These are phyloP conservation scores for Taphrina sp. DNA, from an alignment of 1,139 yeast species.

Conservation along the genomic window DNA sequence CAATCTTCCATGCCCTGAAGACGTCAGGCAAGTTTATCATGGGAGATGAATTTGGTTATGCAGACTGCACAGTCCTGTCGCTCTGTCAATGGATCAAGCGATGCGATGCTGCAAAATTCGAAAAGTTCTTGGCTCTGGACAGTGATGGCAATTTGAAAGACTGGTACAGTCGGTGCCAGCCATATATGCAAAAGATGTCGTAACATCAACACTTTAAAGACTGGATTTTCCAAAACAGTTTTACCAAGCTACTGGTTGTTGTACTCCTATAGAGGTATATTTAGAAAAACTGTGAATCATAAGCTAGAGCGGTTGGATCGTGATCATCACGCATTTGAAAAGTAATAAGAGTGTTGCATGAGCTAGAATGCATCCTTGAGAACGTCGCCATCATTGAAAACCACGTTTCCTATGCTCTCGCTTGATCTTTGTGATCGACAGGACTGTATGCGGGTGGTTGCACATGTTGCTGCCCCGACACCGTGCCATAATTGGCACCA, in stretches of 20 bases:
- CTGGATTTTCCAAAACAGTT: not conserved
- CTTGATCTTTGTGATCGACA: slow-evolving; percentile 9
- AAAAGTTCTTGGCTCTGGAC: slow-evolving; percentile 1
- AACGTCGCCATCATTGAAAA: no score
- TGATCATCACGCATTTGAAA: no score
- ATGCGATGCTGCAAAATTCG: not conserved
- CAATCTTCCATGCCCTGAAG: slow-evolving; percentile 11
- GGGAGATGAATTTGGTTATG: slow-evolving; percentile 12
- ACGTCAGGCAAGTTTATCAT: slow-evolving; percentile 4
- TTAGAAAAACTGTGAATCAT: no score
- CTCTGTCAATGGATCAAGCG: slow-evolving; percentile 9
- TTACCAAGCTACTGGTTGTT: not conserved
- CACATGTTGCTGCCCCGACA: slow-evolving; percentile 4
- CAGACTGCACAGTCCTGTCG: not conserved
- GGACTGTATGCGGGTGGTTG: slow-evolving; percentile 21
- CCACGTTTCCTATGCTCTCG: not conserved
- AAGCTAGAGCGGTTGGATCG: no score
- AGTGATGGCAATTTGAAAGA: slow-evolving; percentile 1
- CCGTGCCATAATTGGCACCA: slow-evolving; percentile 11
- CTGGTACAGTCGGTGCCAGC: slow-evolving; percentile 11
- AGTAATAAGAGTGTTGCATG: no score
- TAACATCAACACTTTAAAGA: not conserved
- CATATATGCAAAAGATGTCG: not conserved
- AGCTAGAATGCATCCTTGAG: no score
- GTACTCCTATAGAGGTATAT: no score